Percentiles rank a stretch among this genome's conserved stretches.
These are phyloP conservation scores for Fraxinus albicans DNA, from an alignment of 305 asterid genomes.

Conservation along the genomic window DNA sequence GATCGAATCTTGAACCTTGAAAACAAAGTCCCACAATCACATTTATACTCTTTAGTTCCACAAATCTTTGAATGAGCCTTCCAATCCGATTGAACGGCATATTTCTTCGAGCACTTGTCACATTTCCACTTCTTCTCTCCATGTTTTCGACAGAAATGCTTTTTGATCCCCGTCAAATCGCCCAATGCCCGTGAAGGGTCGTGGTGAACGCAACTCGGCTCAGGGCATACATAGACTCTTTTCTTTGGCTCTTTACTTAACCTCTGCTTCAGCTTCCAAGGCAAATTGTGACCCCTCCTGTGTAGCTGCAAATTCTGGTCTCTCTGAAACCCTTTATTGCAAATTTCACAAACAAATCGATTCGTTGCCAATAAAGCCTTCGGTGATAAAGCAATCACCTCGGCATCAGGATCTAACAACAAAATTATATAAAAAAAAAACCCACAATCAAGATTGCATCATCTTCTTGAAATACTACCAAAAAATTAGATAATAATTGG, in stretches of 20 bases:
- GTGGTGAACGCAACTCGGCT: slow-evolving; percentile 60
- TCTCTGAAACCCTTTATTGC: slow-evolving; percentile 66
- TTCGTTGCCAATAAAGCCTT: slow-evolving; percentile 51
- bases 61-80: slow-evolving; percentile 79
- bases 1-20: slow-evolving; percentile 44
- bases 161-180: slow-evolving; percentile 77
- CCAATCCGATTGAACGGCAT: slow-evolving; percentile 77
- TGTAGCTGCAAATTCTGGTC: slow-evolving; percentile 73
- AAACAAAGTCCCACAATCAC: slow-evolving; percentile 74
- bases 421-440: not conserved
- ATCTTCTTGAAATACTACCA: not conserved
- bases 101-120: slow-evolving; percentile 65
- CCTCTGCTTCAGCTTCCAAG: slow-evolving; percentile 70
- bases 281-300: slow-evolving; percentile 67
- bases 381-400: slow-evolving; percentile 65
- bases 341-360: slow-evolving; percentile 62
- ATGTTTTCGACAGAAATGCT: slow-evolving; percentile 73
- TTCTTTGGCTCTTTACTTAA: slow-evolving; percentile 51
- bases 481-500: not conserved
- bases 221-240: slow-evolving; percentile 73
- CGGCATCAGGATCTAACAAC: slow-evolving; percentile 64
- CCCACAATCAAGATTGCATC: not conserved
- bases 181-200: slow-evolving; percentile 73
- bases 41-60: slow-evolving; percentile 66
- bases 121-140: slow-evolving; percentile 82